These are phyloP conservation scores for Picea sitchensis DNA, from an alignment of 75 land plant species.

Conservation along the genomic window DNA sequence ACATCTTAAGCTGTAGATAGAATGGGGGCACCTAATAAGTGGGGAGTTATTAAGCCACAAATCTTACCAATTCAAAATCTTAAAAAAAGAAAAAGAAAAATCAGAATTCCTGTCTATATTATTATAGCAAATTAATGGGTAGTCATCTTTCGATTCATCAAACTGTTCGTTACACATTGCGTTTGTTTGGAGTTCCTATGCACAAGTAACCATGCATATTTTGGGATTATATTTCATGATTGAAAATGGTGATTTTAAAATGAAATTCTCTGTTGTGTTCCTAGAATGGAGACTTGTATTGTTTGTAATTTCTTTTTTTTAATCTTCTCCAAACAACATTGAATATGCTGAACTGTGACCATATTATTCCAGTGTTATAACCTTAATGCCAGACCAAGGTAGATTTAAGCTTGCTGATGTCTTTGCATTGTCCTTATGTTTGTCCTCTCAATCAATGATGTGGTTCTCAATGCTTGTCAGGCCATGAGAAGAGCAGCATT, in stretches of 20 bases:
- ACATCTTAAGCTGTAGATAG: too few species aligned
- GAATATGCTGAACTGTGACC: not conserved
- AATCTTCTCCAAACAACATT: not conserved
- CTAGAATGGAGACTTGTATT: not conserved
- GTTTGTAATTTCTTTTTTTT: not conserved
- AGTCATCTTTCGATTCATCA: too few species aligned
- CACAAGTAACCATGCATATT: not conserved
- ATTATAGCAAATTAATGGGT: too few species aligned
- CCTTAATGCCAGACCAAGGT: not conserved
- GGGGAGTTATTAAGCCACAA: too few species aligned
- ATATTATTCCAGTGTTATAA: not conserved
- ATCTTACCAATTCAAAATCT: too few species aligned
- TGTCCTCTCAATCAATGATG: not conserved
- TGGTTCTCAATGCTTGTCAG: slow-evolving; percentile 23
- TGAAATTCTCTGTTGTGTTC: not conserved
- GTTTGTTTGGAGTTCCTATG: too few species aligned
- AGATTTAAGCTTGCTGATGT: not conserved
- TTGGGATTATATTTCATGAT: not conserved
- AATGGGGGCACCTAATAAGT: too few species aligned
- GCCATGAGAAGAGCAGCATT: slow-evolving; percentile 81
- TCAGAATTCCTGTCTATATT: too few species aligned
- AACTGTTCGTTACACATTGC: too few species aligned
- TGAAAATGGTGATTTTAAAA: not conserved
- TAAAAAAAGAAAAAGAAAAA: too few species aligned
- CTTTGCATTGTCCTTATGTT: not conserved